Evolutionary conservation across 495 filamentous ascomycete species (phyloP), one percentile per base, ranked within the genome.

Genomic region (Cercophora samala): DNA sequence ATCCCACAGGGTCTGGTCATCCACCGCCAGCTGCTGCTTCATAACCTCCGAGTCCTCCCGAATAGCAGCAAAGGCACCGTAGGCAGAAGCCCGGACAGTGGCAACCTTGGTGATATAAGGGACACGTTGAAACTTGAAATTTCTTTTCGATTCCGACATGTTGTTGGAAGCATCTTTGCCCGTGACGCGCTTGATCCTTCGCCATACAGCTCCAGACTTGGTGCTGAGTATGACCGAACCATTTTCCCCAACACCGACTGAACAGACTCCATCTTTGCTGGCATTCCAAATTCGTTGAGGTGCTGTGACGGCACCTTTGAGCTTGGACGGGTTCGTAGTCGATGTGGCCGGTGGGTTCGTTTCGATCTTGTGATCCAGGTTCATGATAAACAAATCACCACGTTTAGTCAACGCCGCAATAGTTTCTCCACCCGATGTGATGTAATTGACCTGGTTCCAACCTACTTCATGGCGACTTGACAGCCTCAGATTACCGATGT

Each of bases 191-290:
- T 91, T 93, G 64, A 92, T 85, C 58, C 94, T 88, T 64, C 85
- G 87, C 93, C 93, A 99, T 1, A 97, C 93, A 56, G 91, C 93
- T 5, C 95, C 95, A 46, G 92, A 93, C 65, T 91, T 84, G 1
- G 95, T 98, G 70, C 92, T 93, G 65, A 99, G 87, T 66, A 99
- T 96, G 66, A 99, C 92, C 2, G 93, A 97, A 6, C 93, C 96
- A 80, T 97, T 91, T 74, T 96, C 92, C 17, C 93, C 92, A 5
- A 99, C 89, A 67, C 87, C 91, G 19, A 96, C 90, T 69, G 97
- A 96, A 67, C 84, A 85, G 9, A 90, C 93, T 13, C 92, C 84
- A 66, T 87, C 92, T 85, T 96, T 96, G 64, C 91, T 87, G 3
- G 86, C 88, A 69, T 91, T 93, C 95, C 95, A 99, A 37, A 96